phyloP scores from a whole-genome alignment of 768 basidiomycete species.

The Trametes villosa region DNA sequence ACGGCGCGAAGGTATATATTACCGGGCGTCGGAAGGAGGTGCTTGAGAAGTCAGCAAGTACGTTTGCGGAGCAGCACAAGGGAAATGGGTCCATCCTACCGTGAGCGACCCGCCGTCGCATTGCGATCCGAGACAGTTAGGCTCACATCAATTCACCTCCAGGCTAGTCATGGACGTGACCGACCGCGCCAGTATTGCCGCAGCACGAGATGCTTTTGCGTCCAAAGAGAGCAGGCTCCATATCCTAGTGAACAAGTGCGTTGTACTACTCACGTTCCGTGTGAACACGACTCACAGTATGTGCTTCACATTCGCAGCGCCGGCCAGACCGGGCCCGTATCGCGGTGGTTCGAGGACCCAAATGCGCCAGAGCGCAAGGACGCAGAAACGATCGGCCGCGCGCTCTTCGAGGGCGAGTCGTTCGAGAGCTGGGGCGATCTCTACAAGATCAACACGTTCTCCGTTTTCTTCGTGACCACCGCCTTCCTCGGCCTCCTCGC shows the following conservation, averaged over 20 bases:
- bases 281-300: background rate
- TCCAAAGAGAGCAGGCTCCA: constrained; percentile 72
- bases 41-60: constrained; percentile 51
- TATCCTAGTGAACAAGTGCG: constrained; percentile 83
- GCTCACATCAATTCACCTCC: background rate
- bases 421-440: constrained; percentile 65
- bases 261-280: background rate
- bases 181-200: constrained; percentile 64
- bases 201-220: constrained; percentile 56
- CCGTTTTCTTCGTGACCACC: constrained; percentile 77
- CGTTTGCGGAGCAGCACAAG: constrained; percentile 49
- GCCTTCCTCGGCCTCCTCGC: constrained; percentile 79
- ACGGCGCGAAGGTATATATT: constrained; percentile 83
- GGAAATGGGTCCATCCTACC: constrained; percentile 57
- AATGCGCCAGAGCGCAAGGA: constrained; percentile 62
- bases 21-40: constrained; percentile 70
- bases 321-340: constrained; percentile 70
- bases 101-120: constrained; percentile 43
- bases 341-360: constrained; percentile 59
- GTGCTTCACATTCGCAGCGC: constrained; percentile 50
- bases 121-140: background rate
- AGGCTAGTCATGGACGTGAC: constrained; percentile 78
- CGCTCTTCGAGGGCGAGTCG: constrained; percentile 70
- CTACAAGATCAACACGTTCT: constrained; percentile 71
- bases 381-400: constrained; percentile 66